These are phyloP conservation scores for Leucosporidium yakuticum DNA, from an alignment of 768 basidiomycete genomes.

Conservation along the genomic window DNA sequence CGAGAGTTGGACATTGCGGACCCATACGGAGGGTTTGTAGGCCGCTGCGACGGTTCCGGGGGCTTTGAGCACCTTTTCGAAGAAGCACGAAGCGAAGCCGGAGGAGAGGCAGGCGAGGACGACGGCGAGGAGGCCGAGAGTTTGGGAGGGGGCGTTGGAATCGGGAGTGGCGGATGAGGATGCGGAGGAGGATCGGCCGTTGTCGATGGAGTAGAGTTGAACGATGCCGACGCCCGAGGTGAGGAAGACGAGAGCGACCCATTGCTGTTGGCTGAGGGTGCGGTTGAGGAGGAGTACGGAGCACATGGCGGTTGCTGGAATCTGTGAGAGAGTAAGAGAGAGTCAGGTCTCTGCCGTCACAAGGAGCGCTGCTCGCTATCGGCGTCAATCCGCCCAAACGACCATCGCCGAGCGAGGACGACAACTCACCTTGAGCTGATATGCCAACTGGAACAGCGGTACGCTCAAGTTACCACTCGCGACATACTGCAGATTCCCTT, in stretches of 20 bases:
- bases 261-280: conserved; percentile 51
- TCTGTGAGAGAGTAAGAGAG: conserved; percentile 10
- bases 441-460: conserved; percentile 92
- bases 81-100: conserved; percentile 90
- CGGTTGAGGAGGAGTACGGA: conserved; percentile 85
- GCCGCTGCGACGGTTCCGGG: background rate
- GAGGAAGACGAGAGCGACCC: conserved; percentile 58
- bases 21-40: conserved; percentile 73
- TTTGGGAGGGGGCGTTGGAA: conserved; percentile 52
- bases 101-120: conserved; percentile 86
- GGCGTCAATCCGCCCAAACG: no score
- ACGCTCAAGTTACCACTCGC: conserved; percentile 85
- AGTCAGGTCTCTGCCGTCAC: no score
- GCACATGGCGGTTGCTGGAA: conserved; percentile 72
- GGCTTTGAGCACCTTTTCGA: conserved; percentile 83
- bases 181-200: background rate
- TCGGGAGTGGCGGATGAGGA: background rate
- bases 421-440: conserved; percentile 67
- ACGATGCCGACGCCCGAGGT: conserved; percentile 48
- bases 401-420: background rate
- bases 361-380: no score
- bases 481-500: conserved; percentile 72
- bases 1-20: conserved; percentile 91
- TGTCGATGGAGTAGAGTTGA: conserved; percentile 54
- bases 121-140: conserved; percentile 83